Conservation (phyloP, 2,329 filamentous ascomycete species). For the Botrytis byssoidea region DNA sequence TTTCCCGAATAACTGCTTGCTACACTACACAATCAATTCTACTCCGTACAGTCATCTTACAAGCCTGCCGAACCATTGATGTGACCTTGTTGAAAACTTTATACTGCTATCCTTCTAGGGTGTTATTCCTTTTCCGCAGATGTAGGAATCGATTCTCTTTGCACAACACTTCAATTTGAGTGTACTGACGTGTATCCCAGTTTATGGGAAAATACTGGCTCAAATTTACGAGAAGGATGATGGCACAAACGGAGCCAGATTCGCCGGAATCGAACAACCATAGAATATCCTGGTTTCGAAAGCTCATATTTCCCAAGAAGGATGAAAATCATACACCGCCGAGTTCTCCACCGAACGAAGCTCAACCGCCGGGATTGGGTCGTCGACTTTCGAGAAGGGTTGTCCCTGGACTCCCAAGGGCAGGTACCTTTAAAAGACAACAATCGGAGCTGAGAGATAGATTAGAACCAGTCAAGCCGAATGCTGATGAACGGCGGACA, state of each 20-base stretch:
- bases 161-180: background rate
- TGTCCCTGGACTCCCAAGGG: slow-evolving; percentile 74
- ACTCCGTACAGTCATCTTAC: slow-evolving; percentile 26
- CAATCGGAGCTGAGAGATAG: slow-evolving; percentile 76
- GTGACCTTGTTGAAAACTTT: background rate
- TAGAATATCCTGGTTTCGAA: slow-evolving; percentile 37
- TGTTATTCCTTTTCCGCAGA: slow-evolving; percentile 6
- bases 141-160: slow-evolving; percentile 18
- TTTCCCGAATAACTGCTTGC: slow-evolving; percentile 33
- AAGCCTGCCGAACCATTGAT: slow-evolving; percentile 24
- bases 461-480: slow-evolving; percentile 63
- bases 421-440: slow-evolving; percentile 78
- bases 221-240: slow-evolving; percentile 1
- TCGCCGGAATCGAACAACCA: slow-evolving; percentile 36
- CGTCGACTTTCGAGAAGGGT: slow-evolving; percentile 52
- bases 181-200: slow-evolving; percentile 15
- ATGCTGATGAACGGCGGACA: slow-evolving; percentile 67
- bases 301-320: slow-evolving; percentile 35
- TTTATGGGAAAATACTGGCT: slow-evolving; percentile 16
- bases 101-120: background rate
- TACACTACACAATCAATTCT: slow-evolving; percentile 26
- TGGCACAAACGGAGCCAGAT: slow-evolving; percentile 30
- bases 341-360: slow-evolving; percentile 25
- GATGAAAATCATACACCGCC: slow-evolving; percentile 29
- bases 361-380: slow-evolving; percentile 32